Conservation (phyloP, 139 green algal species). For the Chlorella sorokiniana region DNA sequence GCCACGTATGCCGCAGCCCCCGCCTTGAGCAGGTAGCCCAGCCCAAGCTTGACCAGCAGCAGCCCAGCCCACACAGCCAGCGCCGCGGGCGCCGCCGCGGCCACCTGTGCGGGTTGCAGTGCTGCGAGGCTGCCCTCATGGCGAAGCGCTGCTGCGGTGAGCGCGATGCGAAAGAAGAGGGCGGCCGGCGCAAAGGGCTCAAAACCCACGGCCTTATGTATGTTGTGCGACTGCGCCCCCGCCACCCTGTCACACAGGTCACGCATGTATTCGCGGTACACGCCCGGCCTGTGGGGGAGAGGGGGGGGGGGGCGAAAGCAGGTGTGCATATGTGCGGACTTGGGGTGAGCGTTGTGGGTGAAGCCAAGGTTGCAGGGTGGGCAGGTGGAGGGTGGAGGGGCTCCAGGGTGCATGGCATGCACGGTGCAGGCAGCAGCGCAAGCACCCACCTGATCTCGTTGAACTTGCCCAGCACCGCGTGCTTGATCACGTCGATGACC, state of each 20-base stretch:
- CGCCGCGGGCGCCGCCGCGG: background rate
- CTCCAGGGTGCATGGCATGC: constrained; percentile 10
- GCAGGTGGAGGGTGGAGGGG: too few relatives aligned
- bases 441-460: constrained; percentile 68
- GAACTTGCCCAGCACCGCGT: constrained; percentile 91
- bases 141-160: constrained; percentile 4
- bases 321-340: background rate
- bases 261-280: constrained; percentile 82
- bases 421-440: background rate
- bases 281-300: constrained; percentile 51
- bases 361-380: too few relatives aligned
- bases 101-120: background rate
- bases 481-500: constrained; percentile 88
- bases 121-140: background rate
- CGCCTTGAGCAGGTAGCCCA: constrained; percentile 33
- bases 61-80: constrained; percentile 14
- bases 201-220: constrained; percentile 67
- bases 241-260: constrained; percentile 74
- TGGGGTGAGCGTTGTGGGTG: background rate
- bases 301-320: background rate
- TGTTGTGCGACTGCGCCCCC: constrained; percentile 62
- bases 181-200: constrained; percentile 74
- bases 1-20: constrained; percentile 11
- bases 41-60: constrained; percentile 24
- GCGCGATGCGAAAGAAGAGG: constrained; percentile 67